Conservation (phyloP, 2,329 filamentous ascomycete genomes). For the Endoconidiophora polonica region DNA sequence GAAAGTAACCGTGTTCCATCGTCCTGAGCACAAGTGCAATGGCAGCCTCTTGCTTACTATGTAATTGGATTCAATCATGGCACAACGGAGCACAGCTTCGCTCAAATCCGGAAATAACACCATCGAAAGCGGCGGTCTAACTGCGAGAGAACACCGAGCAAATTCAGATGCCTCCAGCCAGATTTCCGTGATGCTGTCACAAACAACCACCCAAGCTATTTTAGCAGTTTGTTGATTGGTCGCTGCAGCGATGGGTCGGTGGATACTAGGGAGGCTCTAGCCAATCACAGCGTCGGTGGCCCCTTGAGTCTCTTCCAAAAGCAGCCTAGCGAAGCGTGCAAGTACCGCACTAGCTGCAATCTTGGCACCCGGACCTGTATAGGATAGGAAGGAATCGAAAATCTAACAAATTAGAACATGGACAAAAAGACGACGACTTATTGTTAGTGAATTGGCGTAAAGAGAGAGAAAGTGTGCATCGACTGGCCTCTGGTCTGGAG, state of each 20-base stretch:
- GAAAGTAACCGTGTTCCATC: too few species aligned
- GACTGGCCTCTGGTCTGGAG: neutral
- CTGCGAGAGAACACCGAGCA: slow-evolving; percentile 2
- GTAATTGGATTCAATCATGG: too few species aligned
- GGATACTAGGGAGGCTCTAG: neutral
- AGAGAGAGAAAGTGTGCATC: neutral
- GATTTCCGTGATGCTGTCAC: neutral
- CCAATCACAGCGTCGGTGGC: neutral
- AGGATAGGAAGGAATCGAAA: neutral
- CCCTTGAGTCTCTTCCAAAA: slow-evolving; percentile 6
- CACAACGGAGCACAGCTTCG: too few species aligned
- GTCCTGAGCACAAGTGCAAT: too few species aligned
- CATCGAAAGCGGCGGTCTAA: neutral
- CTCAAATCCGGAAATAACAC: neutral
- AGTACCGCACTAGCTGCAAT: slow-evolving; percentile 3
- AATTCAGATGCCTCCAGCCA: neutral
- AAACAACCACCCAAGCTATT: neutral
- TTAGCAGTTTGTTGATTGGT: slow-evolving; percentile 1
- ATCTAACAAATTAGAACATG: neutral
- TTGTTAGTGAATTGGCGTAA: neutral
- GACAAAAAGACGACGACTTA: neutral
- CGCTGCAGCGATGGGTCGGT: neutral
- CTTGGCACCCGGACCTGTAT: neutral
- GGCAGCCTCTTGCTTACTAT: too few species aligned
- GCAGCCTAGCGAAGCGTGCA: slow-evolving; percentile 3